A percentile compares a stretch with the other conserved stretches of the same genome.
Evolutionary conservation across 2,329 filamentous ascomycete genomes (phyloP).

Genomic region (Arthrinium phaeospermum): DNA sequence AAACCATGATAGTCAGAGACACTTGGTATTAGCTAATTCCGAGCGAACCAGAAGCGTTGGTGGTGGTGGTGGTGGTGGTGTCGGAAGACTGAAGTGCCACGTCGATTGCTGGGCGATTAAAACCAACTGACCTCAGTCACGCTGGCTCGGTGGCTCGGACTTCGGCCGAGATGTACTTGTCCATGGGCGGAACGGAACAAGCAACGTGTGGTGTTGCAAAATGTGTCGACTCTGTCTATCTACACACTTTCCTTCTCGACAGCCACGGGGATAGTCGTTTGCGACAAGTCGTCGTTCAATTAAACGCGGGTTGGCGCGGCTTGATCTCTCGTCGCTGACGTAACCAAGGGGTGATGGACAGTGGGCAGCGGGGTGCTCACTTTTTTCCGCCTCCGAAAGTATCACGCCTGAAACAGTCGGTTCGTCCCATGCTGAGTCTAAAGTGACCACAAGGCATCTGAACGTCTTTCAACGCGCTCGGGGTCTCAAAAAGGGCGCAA

Average conservation of each 20-base stretch:
- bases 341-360: background rate
- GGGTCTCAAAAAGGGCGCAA: background rate
- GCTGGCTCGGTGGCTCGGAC: background rate
- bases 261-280: no score
- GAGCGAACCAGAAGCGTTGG: background rate
- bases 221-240: background rate
- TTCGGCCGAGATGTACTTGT: background rate
- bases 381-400: background rate
- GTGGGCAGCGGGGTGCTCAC: background rate
- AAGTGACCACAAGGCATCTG: background rate
- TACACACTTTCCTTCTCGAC: background rate
- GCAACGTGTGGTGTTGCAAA: background rate
- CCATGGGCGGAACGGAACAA: background rate
- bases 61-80: background rate
- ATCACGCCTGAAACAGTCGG: background rate
- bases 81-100: background rate
- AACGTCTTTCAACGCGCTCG: background rate
- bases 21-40: background rate
- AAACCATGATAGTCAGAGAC: background rate
- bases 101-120: background rate
- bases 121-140: background rate
- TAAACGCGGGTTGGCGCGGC: background rate
- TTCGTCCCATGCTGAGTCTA: conserved; percentile 1
- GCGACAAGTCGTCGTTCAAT: background rate
- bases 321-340: conserved; percentile 1